A percentile compares a stretch with the other conserved stretches of the same genome.
phyloP scores from a whole-genome alignment of 805 yeast genomes.

The Sungouiella thailandica region DNA sequence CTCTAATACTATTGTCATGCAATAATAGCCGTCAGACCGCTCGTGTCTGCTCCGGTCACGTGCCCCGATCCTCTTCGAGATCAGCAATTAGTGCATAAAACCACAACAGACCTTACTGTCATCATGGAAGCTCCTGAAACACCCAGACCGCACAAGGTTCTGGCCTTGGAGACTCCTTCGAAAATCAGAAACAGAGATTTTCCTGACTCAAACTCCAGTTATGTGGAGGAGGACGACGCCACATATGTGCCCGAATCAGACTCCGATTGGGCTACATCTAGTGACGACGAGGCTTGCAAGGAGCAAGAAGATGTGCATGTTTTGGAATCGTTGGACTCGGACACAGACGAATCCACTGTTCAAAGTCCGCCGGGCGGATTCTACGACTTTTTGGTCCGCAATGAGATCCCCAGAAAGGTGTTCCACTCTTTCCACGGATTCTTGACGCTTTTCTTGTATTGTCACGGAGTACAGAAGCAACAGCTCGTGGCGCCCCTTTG shows the following conservation, averaged over 20 bases:
- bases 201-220: constrained; percentile 21
- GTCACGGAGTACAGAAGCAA: constrained; percentile 49
- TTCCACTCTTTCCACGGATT: constrained; percentile 90
- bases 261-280: constrained; percentile 3
- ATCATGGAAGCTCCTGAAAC: constrained; percentile 8
- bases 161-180: constrained; percentile 10
- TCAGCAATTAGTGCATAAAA: too few relatives aligned
- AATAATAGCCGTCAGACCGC: too few relatives aligned
- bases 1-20: too few relatives aligned
- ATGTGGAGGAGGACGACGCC: constrained; percentile 35
- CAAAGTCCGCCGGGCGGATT: constrained; percentile 2
- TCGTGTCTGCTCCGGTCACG: too few relatives aligned
- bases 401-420: constrained; percentile 84
- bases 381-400: constrained; percentile 53
- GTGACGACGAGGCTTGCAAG: constrained; percentile 3
- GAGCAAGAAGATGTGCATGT: too few relatives aligned
- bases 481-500: constrained; percentile 59
- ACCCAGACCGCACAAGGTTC: constrained; percentile 9
- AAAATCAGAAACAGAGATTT: constrained; percentile 14
- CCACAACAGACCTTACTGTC: too few relatives aligned
- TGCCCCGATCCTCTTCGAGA: too few relatives aligned
- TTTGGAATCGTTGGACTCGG: not conserved
- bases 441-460: constrained; percentile 68
- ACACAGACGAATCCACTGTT: not conserved
- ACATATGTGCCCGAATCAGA: constrained; percentile 20